These are phyloP conservation scores for Fusarium sp. DNA, from an alignment of 2,329 filamentous ascomycete genomes.

Conservation along the genomic window DNA sequence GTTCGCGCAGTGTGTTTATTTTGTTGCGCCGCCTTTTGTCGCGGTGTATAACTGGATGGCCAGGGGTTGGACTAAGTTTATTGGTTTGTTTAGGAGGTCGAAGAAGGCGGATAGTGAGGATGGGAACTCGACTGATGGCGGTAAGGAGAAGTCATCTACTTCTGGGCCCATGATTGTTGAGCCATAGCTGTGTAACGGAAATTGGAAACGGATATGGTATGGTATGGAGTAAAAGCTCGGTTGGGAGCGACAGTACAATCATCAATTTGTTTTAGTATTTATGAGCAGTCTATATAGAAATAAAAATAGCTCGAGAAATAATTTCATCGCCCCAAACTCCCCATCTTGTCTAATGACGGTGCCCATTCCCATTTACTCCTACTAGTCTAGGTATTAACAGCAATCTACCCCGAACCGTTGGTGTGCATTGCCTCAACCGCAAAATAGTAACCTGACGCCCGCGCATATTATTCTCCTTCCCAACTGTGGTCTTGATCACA, in stretches of 20 bases:
- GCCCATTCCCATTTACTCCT: no score
- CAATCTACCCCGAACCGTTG: no score
- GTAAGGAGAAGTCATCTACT: conserved; percentile 1
- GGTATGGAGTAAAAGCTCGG: neutral
- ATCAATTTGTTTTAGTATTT: neutral
- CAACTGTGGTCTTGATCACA: neutral
- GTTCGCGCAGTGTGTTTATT: conserved; percentile 10
- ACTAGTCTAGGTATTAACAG: no score
- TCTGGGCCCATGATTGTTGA: conserved; percentile 9
- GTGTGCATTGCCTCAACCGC: no score
- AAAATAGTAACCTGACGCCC: no score
- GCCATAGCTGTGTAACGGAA: neutral
- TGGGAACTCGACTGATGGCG: neutral
- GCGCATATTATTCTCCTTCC: no score
- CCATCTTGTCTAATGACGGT: no score
- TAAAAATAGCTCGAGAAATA: neutral
- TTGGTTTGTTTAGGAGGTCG: conserved; percentile 1
- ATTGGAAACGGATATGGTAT: neutral
- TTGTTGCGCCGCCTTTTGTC: conserved; percentile 21
- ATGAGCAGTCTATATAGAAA: neutral
- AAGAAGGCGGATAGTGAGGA: neutral
- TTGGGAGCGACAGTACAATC: neutral
- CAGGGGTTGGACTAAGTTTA: neutral
- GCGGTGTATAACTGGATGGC: neutral
- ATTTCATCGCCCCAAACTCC: no score